Conservation (phyloP, 139 green algal species). For the Chlamydomonas eustigma region DNA sequence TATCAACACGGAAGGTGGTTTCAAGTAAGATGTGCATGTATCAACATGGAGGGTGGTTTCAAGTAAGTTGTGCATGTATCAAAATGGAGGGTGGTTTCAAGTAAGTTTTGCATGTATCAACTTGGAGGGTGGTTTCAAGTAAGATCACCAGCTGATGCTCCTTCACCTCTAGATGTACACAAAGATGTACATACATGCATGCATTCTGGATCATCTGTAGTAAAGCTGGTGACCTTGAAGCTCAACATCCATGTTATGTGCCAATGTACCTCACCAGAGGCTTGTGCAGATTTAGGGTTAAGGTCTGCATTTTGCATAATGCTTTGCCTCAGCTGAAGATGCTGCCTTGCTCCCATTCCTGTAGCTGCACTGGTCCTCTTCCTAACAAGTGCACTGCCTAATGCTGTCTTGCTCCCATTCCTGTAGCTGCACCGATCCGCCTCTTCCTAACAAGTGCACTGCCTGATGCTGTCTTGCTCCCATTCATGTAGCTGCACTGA, state of each 20-base stretch:
- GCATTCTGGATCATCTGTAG: neutral
- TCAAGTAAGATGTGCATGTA: slow-evolving; percentile 43
- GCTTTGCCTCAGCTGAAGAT: too few relatives aligned
- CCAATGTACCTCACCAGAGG: neutral
- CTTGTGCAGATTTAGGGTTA: too few relatives aligned
- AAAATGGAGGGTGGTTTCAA: neutral
- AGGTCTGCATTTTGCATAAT: too few relatives aligned
- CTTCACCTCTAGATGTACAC: too few relatives aligned
- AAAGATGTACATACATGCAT: too few relatives aligned
- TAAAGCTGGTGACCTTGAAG: neutral
- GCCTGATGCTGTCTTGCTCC: neutral
- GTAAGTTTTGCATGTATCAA: neutral
- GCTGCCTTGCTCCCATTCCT: too few relatives aligned
- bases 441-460: neutral
- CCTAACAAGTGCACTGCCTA: too few relatives aligned
- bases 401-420: neutral
- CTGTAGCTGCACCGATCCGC: neutral
- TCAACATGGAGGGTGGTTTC: neutral
- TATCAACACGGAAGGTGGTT: slow-evolving; percentile 66
- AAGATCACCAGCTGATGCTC: neutral
- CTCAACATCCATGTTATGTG: neutral
- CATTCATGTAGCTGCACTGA: neutral
- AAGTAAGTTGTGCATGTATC: neutral
- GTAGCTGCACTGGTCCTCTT: too few relatives aligned
- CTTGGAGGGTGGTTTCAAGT: neutral